Conservation (phyloP, 306 rosid species). For the Canavalia ensiformis region DNA sequence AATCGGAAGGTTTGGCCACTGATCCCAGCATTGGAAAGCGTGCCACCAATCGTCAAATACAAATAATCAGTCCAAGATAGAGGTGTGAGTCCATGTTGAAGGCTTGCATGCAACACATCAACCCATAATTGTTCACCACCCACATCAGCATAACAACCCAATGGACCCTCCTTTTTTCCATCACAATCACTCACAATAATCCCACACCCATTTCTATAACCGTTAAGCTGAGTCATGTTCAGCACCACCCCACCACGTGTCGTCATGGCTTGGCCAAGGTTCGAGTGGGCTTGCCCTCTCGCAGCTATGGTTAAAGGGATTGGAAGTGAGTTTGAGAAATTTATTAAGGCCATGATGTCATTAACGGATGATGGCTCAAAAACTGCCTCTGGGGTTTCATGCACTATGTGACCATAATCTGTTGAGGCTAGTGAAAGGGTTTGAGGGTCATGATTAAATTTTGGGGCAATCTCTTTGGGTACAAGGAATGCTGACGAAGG, state of each 20-base stretch:
- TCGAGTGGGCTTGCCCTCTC: constrained; percentile 81
- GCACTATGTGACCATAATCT: constrained; percentile 72
- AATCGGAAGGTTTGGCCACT: constrained; percentile 77
- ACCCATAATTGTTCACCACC: constrained; percentile 87
- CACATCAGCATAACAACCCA: constrained; percentile 66
- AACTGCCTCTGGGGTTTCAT: constrained; percentile 54
- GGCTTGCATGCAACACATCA: constrained; percentile 66
- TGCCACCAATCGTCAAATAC: constrained; percentile 78
- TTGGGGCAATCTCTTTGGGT: constrained; percentile 43
- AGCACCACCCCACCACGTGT: constrained; percentile 71
- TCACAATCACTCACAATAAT: constrained; percentile 44
- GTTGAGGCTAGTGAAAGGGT: constrained; percentile 59
- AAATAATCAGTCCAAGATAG: constrained; percentile 85
- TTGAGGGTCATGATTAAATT: constrained; percentile 52
- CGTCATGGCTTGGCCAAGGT: constrained; percentile 74
- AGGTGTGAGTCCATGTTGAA: constrained; percentile 65
- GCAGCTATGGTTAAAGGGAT: constrained; percentile 66
- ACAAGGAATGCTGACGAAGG: constrained; percentile 44
- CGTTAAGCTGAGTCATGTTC: constrained; percentile 66
- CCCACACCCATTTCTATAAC: constrained; percentile 15
- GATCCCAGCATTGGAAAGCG: constrained; percentile 89
- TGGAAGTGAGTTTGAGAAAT: constrained; percentile 50
- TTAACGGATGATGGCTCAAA: constrained; percentile 57
- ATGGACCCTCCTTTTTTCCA: background rate
- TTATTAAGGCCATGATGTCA: constrained; percentile 59